These are phyloP conservation scores for Dothiorella sarmentorum DNA, from an alignment of 2,329 filamentous ascomycete species.

Conservation along the genomic window DNA sequence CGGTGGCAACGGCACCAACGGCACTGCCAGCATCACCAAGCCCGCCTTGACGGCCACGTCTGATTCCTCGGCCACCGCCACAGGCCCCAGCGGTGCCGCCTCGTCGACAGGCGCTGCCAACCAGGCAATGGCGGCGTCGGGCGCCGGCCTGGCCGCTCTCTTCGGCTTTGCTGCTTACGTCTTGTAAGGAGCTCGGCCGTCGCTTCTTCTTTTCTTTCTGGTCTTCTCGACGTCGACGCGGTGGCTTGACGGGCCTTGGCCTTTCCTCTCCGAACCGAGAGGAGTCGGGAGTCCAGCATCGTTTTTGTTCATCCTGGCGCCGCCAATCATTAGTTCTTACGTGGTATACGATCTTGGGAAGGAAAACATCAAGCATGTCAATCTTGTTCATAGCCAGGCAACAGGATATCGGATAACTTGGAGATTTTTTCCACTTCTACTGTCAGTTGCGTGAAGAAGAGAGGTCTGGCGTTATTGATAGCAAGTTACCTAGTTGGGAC, in stretches of 20 bases:
- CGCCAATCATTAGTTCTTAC: background rate
- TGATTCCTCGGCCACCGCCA: background rate
- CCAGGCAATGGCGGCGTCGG: slow-evolving; percentile 46
- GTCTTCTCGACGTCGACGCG: slow-evolving; percentile 7
- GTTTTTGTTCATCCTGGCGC: background rate
- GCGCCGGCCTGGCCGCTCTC: slow-evolving; percentile 52
- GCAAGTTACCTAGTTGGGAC: background rate
- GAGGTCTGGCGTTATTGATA: background rate
- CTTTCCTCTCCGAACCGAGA: background rate
- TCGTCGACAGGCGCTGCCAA: slow-evolving; percentile 41
- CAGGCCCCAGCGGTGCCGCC: slow-evolving; percentile 16
- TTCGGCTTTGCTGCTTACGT: slow-evolving; percentile 47
- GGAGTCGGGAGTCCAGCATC: background rate
- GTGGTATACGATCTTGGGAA: slow-evolving; percentile 11
- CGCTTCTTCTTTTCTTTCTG: background rate
- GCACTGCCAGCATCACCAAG: slow-evolving; percentile 18
- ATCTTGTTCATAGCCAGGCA: background rate
- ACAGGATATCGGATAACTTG: background rate
- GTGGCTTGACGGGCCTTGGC: background rate
- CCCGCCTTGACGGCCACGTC: background rate
- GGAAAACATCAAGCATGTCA: background rate
- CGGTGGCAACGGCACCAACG: slow-evolving; percentile 18
- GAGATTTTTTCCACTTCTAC: background rate
- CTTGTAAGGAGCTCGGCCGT: slow-evolving; percentile 32
- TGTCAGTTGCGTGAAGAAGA: background rate